phyloP scores from a whole-genome alignment of 805 yeast species.

The Sugiyamaella mastotermitis region DNA sequence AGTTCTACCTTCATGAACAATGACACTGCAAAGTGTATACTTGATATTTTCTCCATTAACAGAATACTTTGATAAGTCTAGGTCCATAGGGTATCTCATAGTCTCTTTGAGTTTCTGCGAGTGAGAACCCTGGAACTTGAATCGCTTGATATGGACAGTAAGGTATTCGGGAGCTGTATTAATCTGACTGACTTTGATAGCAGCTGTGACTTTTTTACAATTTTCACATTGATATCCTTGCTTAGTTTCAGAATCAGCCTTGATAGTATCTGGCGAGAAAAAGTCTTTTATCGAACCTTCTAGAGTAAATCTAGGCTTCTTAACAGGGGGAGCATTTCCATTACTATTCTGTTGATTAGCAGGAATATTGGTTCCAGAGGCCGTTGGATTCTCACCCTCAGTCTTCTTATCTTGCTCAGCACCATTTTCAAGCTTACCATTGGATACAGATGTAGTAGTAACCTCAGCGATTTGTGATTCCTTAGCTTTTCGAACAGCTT shows the following conservation, averaged over 20 bases:
- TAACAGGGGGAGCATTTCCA: conserved; percentile 5
- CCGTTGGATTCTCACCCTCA: conserved; percentile 26
- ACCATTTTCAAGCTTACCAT: too few species aligned
- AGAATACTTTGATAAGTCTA: conserved; percentile 62
- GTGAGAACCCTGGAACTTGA: conserved; percentile 62
- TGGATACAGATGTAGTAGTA: not conserved
- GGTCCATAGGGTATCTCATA: conserved; percentile 69
- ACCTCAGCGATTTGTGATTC: conserved; percentile 1
- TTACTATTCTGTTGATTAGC: not conserved
- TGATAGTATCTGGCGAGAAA: conserved; percentile 75
- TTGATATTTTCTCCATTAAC: conserved; percentile 37
- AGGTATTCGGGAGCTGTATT: conserved; percentile 83
- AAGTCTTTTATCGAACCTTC: conserved; percentile 73
- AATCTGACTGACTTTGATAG: conserved; percentile 68
- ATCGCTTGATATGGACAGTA: conserved; percentile 81
- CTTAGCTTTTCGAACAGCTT: conserved; percentile 1
- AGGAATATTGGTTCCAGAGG: not conserved
- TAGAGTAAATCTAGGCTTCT: conserved; percentile 45
- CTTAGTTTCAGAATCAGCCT: conserved; percentile 42
- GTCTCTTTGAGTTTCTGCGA: conserved; percentile 78
- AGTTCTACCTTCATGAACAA: conserved; percentile 92
- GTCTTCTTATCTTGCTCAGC: conserved; percentile 30
- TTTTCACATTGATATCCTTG: conserved; percentile 77
- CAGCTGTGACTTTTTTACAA: conserved; percentile 72
- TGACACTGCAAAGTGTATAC: conserved; percentile 75